Conservation (phyloP, 2,329 filamentous ascomycete genomes). For the Dryadomyces sulphureus region DNA sequence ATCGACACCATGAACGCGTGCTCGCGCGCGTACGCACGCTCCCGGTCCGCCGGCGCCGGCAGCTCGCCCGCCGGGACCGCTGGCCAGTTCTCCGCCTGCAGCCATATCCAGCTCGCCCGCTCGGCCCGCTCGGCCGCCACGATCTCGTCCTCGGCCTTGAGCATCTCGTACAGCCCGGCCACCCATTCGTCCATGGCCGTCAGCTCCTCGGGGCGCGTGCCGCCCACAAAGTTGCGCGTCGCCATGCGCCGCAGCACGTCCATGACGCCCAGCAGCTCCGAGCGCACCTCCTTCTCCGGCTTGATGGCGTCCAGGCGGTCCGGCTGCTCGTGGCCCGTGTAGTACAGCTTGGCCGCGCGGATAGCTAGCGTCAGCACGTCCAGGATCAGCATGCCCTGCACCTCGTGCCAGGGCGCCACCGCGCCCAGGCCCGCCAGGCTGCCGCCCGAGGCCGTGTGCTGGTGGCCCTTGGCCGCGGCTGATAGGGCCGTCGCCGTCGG, state of each 20-base stretch:
- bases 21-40: conserved; percentile 58
- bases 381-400: conserved; percentile 82
- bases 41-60: conserved; percentile 18
- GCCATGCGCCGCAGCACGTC: conserved; percentile 89
- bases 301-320: conserved; percentile 76
- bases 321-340: conserved; percentile 80
- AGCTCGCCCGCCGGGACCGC: neutral
- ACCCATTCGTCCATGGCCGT: conserved; percentile 69
- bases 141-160: conserved; percentile 61
- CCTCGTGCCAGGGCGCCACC: conserved; percentile 59
- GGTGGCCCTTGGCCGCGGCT: neutral
- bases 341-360: conserved; percentile 87
- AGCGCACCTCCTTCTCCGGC: conserved; percentile 70
- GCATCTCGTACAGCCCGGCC: conserved; percentile 57
- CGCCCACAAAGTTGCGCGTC: conserved; percentile 69
- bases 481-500: conserved; percentile 1
- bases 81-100: conserved; percentile 57
- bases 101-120: conserved; percentile 66
- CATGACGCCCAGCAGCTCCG: conserved; percentile 72
- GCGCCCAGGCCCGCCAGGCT: conserved; percentile 12
- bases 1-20: conserved; percentile 69
- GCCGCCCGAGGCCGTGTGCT: conserved; percentile 6
- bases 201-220: conserved; percentile 65
- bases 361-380: conserved; percentile 94
- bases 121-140: conserved; percentile 59